These are phyloP conservation scores for Royoungia palumana DNA, from an alignment of 768 basidiomycete genomes.

Conservation along the genomic window DNA sequence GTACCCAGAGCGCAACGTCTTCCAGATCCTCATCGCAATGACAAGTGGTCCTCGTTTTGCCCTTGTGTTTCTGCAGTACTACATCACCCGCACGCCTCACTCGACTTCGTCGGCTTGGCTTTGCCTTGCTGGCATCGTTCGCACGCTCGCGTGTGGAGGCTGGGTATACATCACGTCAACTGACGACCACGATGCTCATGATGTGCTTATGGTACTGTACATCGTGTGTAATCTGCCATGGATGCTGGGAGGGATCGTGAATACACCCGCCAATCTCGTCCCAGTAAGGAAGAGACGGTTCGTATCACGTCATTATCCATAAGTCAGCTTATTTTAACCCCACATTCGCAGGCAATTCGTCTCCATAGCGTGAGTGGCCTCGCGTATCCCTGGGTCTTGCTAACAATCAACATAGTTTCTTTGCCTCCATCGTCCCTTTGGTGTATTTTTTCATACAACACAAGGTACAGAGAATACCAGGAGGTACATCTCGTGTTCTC, in stretches of 20 bases:
- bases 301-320: slow-evolving; percentile 5
- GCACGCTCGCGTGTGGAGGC: slow-evolving; percentile 82
- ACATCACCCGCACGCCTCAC: slow-evolving; percentile 43
- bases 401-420: slow-evolving; percentile 51
- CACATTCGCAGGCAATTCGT: slow-evolving; percentile 44
- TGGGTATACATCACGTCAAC: slow-evolving; percentile 90
- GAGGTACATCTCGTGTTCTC: slow-evolving; percentile 48
- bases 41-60: slow-evolving; percentile 81
- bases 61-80: slow-evolving; percentile 61
- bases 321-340: background rate
- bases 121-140: slow-evolving; percentile 58
- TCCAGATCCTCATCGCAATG: slow-evolving; percentile 84
- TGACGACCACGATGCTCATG: slow-evolving; percentile 82
- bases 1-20: slow-evolving; percentile 81
- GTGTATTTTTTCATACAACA: slow-evolving; percentile 86
- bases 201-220: slow-evolving; percentile 84
- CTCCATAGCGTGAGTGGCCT: slow-evolving; percentile 41
- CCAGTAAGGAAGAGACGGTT: slow-evolving; percentile 54
- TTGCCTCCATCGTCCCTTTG: slow-evolving; percentile 64
- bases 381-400: background rate
- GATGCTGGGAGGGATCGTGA: slow-evolving; percentile 72
- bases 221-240: slow-evolving; percentile 83
- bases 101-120: slow-evolving; percentile 50
- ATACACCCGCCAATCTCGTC: slow-evolving; percentile 43
- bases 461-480: slow-evolving; percentile 73